Evolutionary conservation across 1,139 yeast species (phyloP).

Genomic region (Ogataea hybrid): DNA sequence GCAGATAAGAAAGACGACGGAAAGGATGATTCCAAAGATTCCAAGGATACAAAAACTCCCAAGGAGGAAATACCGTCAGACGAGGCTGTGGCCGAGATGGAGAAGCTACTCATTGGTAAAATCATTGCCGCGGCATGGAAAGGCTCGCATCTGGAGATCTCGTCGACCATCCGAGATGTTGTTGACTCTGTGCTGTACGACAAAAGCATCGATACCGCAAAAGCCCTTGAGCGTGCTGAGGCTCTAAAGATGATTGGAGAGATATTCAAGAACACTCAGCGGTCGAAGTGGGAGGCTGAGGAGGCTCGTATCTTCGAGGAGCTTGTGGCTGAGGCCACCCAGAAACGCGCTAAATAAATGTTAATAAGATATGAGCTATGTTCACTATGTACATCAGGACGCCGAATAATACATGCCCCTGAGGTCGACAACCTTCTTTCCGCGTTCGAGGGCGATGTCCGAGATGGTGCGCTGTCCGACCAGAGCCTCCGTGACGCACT

Average conservation of each 20-base stretch:
- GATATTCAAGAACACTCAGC: constrained; percentile 61
- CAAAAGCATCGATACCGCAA: constrained; percentile 48
- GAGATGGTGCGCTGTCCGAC: constrained; percentile 75
- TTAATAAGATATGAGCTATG: constrained; percentile 10
- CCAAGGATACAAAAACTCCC: constrained; percentile 36
- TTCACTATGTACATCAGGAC: constrained; percentile 9
- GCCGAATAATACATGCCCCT: constrained; percentile 81
- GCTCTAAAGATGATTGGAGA: constrained; percentile 73
- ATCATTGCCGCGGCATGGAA: constrained; percentile 96
- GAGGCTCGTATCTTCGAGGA: constrained; percentile 92
- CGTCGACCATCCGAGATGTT: constrained; percentile 81
- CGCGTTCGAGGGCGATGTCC: constrained; percentile 88
- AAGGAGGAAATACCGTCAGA: constrained; percentile 59
- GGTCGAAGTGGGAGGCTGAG: constrained; percentile 85
- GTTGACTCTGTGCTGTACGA: constrained; percentile 74
- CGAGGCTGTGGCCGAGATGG: constrained; percentile 84
- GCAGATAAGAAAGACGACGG: constrained; percentile 22
- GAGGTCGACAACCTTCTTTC: constrained; percentile 92
- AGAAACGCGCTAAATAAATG: constrained; percentile 61
- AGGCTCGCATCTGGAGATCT: constrained; percentile 87
- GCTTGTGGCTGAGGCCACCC: constrained; percentile 86
- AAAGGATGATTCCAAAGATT: constrained; percentile 28
- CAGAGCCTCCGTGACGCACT: constrained; percentile 87
- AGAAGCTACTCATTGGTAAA: constrained; percentile 82
- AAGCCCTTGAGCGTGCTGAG: constrained; percentile 73